Percentiles rank a stretch among this genome's conserved stretches.
phyloP scores from a whole-genome alignment of 768 basidiomycete genomes.

The Leccinellum luteum region DNA sequence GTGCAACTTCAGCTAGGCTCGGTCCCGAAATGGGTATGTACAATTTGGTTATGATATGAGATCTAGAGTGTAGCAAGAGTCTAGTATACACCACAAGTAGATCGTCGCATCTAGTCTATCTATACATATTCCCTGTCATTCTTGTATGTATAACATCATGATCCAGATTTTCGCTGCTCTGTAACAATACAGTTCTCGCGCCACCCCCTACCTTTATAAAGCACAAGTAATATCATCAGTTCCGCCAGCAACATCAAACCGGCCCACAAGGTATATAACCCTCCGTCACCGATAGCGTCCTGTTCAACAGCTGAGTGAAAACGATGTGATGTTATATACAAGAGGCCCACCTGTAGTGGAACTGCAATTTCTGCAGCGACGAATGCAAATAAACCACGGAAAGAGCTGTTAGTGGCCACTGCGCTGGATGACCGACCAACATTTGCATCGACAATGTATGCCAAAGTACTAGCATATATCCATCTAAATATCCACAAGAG shows the following conservation, averaged over 20 bases:
- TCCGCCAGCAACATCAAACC: slow-evolving; percentile 55
- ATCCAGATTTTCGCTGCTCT: slow-evolving; percentile 30
- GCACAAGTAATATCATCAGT: slow-evolving; percentile 56
- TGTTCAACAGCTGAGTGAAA: slow-evolving; percentile 25
- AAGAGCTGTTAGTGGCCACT: slow-evolving; percentile 71
- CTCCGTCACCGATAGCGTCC: slow-evolving; percentile 76
- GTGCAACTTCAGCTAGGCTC: no score
- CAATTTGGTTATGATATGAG: no score
- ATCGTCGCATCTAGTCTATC: not conserved
- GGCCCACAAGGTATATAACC: slow-evolving; percentile 71
- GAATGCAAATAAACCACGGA: slow-evolving; percentile 69
- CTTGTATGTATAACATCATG: not conserved
- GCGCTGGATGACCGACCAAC: slow-evolving; percentile 76
- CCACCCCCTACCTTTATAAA: slow-evolving; percentile 62
- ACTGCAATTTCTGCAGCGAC: slow-evolving; percentile 72
- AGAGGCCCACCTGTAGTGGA: slow-evolving; percentile 52
- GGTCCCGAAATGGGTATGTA: no score
- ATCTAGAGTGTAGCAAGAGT: not conserved
- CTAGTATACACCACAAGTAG: not conserved
- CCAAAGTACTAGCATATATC: slow-evolving; percentile 70
- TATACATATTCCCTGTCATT: not conserved
- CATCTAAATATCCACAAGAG: slow-evolving; percentile 33
- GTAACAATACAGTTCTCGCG: slow-evolving; percentile 47
- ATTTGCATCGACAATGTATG: slow-evolving; percentile 89
- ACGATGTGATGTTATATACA: not conserved